phyloP scores from a whole-genome alignment of 108 stramenopile species.

The Cyclotella cryptica region DNA sequence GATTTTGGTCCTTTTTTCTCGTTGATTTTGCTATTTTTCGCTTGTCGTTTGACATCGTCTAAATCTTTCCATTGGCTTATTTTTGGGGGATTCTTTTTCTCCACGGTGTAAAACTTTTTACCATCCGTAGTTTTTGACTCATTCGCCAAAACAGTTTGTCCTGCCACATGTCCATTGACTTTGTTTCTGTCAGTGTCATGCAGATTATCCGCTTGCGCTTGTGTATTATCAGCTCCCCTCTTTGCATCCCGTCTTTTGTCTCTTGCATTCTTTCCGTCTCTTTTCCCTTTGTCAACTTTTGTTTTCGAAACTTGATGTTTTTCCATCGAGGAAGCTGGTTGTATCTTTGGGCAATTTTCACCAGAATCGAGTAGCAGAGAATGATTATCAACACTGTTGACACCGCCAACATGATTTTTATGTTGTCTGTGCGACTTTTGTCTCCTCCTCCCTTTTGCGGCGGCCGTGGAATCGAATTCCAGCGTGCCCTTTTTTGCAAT shows the following conservation, averaged over 20 bases:
- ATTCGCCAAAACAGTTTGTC: not conserved
- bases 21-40: not conserved
- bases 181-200: not conserved
- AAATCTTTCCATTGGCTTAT: not conserved
- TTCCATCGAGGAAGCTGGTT: no score
- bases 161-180: not conserved
- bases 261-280: no score
- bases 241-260: not conserved
- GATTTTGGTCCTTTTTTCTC: not conserved
- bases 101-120: conserved; percentile 1
- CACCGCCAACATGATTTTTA: not conserved
- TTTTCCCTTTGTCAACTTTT: no score
- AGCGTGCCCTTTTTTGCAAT: not conserved
- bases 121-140: conserved; percentile 3
- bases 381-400: no score
- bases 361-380: no score
- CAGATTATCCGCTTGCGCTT: not conserved
- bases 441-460: not conserved
- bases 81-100: not conserved
- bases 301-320: no score
- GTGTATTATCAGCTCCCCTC: not conserved
- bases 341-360: no score
- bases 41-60: not conserved
- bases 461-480: not conserved
- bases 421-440: not conserved